Conservation (phyloP, 2,329 filamentous ascomycete species). For the Daldinia sp. region DNA sequence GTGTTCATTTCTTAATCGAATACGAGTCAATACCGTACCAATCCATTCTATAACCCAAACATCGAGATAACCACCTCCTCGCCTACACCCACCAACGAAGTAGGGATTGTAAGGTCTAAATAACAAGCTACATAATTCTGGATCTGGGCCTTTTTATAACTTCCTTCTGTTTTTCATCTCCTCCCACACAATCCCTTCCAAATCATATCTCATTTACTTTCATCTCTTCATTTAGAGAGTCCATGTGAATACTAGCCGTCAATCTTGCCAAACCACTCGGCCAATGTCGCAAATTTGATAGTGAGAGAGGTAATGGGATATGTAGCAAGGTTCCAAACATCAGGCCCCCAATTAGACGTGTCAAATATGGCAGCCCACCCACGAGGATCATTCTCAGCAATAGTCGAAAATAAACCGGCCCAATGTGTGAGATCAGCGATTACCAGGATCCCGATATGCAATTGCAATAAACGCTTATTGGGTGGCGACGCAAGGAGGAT, state of each 20-base stretch:
- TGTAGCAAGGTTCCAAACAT: conserved; percentile 22
- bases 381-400: conserved; percentile 33
- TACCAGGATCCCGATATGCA: conserved; percentile 37
- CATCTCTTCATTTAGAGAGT: neutral
- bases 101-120: too few species aligned
- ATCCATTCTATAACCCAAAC: neutral
- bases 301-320: conserved; percentile 34
- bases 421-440: conserved; percentile 41
- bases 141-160: too few species aligned
- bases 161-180: too few species aligned
- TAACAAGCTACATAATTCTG: too few species aligned
- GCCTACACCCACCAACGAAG: too few species aligned
- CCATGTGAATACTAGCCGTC: neutral
- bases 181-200: too few species aligned
- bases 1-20: neutral
- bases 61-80: too few species aligned
- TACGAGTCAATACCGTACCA: neutral
- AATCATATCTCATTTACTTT: neutral
- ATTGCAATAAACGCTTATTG: conserved; percentile 30
- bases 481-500: conserved; percentile 38
- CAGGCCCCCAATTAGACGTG: conserved; percentile 21
- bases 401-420: conserved; percentile 34
- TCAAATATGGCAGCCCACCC: conserved; percentile 36
- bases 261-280: conserved; percentile 38
- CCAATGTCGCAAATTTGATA: conserved; percentile 36